Conservation (phyloP, 2,329 filamentous ascomycete genomes). For the Fusarium camptoceras region DNA sequence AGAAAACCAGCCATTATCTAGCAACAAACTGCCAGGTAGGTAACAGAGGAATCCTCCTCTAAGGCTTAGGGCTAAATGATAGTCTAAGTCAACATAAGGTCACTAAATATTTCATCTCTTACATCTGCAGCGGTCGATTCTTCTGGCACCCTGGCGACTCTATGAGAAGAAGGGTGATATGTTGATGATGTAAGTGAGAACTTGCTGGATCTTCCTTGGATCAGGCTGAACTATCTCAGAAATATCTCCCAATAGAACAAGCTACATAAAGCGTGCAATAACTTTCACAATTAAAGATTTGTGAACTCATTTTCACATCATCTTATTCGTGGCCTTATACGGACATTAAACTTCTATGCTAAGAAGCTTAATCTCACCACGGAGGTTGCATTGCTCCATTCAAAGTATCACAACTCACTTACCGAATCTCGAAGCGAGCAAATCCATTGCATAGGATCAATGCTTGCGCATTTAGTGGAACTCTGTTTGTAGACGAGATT, state of each 20-base stretch:
- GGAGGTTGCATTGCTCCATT: constrained; percentile 15
- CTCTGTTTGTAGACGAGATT: constrained; percentile 7
- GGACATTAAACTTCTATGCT: not conserved
- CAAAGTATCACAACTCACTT: constrained; percentile 28
- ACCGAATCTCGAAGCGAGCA: constrained; percentile 13
- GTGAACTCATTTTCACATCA: not conserved
- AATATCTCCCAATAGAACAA: not conserved
- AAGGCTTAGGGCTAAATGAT: not conserved
- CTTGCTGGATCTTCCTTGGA: not conserved
- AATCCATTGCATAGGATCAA: not conserved
- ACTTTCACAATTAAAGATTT: not conserved
- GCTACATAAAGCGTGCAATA: not conserved
- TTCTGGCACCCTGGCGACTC: not conserved
- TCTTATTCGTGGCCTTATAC: not conserved
- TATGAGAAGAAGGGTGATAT: not conserved
- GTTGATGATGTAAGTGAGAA: not conserved
- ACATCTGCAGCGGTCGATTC: not conserved
- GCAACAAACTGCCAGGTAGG: not conserved
- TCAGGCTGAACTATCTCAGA: not conserved
- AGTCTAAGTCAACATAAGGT: not conserved
- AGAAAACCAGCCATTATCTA: not conserved
- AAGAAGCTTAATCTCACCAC: constrained; percentile 1
- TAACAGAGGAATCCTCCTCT: not conserved
- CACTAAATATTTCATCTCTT: not conserved
- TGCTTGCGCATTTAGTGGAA: constrained; percentile 1